Conservation (phyloP, 768 basidiomycete genomes). For the Tephrocybe sp. region DNA sequence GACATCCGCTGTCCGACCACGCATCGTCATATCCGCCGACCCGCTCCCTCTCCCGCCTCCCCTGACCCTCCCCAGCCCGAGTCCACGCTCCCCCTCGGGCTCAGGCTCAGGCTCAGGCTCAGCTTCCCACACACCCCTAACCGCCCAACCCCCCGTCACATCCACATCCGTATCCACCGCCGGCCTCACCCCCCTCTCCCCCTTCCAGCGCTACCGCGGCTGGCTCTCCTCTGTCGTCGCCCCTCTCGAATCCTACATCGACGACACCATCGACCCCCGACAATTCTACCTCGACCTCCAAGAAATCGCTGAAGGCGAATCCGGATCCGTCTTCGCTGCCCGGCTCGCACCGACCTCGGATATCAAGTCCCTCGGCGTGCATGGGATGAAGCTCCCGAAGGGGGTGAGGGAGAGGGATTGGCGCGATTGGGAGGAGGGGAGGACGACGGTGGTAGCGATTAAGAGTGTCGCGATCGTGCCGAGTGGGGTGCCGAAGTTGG, state of each 20-base stretch:
- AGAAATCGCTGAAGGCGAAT: slow-evolving; percentile 84
- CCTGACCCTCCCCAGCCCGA: no score
- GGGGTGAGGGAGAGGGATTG: slow-evolving; percentile 35
- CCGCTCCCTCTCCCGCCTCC: slow-evolving; percentile 15
- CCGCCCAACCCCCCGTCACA: no score
- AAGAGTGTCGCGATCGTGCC: slow-evolving; percentile 67
- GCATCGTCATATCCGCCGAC: not conserved
- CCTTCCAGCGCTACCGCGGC: slow-evolving; percentile 48
- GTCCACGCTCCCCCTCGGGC: no score
- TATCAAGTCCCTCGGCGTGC: slow-evolving; percentile 32
- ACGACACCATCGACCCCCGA: slow-evolving; percentile 58
- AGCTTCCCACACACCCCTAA: no score
- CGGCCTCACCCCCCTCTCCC: slow-evolving; percentile 8
- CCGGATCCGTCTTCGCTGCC: slow-evolving; percentile 63
- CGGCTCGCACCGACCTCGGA: slow-evolving; percentile 22
- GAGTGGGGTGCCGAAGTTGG: slow-evolving; percentile 57
- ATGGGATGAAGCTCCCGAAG: slow-evolving; percentile 38
- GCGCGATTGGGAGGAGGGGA: slow-evolving; percentile 30
- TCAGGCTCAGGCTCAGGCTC: no score
- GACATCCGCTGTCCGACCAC: not conserved
- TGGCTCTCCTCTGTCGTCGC: slow-evolving; percentile 62
- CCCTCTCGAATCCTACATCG: slow-evolving; percentile 62
- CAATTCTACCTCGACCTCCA: slow-evolving; percentile 63
- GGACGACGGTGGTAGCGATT: slow-evolving; percentile 61
- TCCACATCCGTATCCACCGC: not conserved